A percentile compares a stretch with the other conserved stretches of the same genome.
phyloP scores from a whole-genome alignment of 306 rosid species.

The Amphicarpaea edgeworthii region DNA sequence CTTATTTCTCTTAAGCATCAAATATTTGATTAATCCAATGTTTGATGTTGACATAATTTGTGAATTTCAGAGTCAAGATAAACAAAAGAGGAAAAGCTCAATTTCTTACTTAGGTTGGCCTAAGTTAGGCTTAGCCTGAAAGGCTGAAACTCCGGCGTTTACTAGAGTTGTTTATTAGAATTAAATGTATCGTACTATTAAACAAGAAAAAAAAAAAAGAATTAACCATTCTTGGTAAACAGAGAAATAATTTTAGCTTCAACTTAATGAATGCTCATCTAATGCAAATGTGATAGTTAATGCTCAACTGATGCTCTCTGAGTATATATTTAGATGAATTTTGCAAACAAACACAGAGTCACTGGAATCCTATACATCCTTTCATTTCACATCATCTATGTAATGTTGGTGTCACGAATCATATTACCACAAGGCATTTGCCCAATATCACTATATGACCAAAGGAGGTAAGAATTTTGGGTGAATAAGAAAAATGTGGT shows the following conservation, averaged over 20 bases:
- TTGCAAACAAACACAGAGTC: neutral
- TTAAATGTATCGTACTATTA: neutral
- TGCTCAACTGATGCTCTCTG: neutral
- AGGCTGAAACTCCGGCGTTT: slow-evolving; percentile 18
- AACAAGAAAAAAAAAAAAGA: neutral
- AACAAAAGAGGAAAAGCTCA: neutral
- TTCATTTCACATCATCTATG: neutral
- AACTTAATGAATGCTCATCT: neutral
- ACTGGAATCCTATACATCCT: neutral
- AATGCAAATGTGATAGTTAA: neutral
- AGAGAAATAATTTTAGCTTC: neutral
- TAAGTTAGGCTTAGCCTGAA: neutral
- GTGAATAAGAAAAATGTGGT: too few species aligned
- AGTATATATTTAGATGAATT: neutral
- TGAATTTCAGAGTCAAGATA: neutral
- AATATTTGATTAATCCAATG: neutral
- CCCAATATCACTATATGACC: neutral
- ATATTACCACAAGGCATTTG: neutral
- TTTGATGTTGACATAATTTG: neutral
- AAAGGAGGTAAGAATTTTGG: neutral
- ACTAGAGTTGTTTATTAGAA: neutral
- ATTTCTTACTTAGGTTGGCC: neutral
- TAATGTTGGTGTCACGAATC: neutral
- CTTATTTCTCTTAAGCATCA: neutral
- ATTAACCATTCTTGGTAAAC: neutral